Percentiles rank a stretch among this genome's conserved stretches.
Conservation (phyloP, 2,329 filamentous ascomycete species). For the Fusarium coffeatum region DNA sequence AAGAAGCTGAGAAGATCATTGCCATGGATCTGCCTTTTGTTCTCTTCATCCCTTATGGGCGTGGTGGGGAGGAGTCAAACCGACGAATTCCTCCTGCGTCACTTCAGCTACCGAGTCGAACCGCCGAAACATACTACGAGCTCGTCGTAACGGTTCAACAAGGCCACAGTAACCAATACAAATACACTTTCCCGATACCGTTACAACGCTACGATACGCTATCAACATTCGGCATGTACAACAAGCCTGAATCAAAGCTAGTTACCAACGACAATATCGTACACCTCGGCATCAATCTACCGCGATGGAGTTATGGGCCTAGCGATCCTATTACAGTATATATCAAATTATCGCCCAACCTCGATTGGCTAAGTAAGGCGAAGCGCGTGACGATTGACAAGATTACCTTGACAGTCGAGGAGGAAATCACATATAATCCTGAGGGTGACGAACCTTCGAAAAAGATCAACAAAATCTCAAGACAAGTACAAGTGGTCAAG, state of each 20-base stretch:
- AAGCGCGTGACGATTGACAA: conserved; percentile 93
- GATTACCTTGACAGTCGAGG: conserved; percentile 92
- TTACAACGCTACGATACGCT: conserved; percentile 94
- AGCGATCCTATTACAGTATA: conserved; percentile 95
- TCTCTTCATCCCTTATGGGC: conserved; percentile 94
- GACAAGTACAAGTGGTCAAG: conserved; percentile 83
- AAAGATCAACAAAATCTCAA: conserved; percentile 87
- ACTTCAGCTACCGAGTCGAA: conserved; percentile 88
- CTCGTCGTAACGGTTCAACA: conserved; percentile 96
- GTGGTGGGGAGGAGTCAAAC: conserved; percentile 89
- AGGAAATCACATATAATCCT: conserved; percentile 98
- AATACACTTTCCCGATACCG: conserved; percentile 90
- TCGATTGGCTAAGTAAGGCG: conserved; percentile 90
- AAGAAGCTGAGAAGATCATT: conserved; percentile 87
- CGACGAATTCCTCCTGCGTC: conserved; percentile 92
- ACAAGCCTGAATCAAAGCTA: conserved; percentile 89
- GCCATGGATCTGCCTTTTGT: conserved; percentile 98
- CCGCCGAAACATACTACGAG: conserved; percentile 97
- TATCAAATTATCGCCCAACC: conserved; percentile 92
- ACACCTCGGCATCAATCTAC: conserved; percentile 89
- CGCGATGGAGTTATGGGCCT: conserved; percentile 96
- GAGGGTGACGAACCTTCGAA: conserved; percentile 95
- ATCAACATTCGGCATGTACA: conserved; percentile 99
- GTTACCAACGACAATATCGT: conserved; percentile 90
- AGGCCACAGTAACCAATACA: conserved; percentile 85